Base-by-base conservation (phyloP, 2,329 filamentous ascomycete genomes). In the Aspergillus fijiensis region DNA sequence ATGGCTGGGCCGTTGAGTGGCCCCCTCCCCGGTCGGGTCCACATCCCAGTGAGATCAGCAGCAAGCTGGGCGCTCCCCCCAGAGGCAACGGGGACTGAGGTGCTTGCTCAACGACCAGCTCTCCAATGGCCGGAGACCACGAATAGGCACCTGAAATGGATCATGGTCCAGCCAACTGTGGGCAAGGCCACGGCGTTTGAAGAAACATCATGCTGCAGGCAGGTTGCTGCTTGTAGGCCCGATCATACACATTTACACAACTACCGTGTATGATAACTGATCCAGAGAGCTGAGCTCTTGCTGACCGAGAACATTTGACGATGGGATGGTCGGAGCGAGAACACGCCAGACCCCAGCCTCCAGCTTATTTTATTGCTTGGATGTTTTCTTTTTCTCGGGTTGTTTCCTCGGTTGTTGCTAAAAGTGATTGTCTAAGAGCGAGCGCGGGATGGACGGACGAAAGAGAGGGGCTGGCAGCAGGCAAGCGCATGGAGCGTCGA, bases 81-180 rank as follows among this genome's bases (percentile, higher is more conserved):
- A 9, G 47, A 51, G 51, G 51, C 50, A 39, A 45, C 39, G 55
- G 51, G 52, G 48, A 53, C 39, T 45, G 56, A 31, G 23, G 23
- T 35, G 33, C 33, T 4, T 35, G 33, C 33, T 35, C 33, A 35
- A 2, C 33, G 5, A 12, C 12, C 33, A 21, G 23, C 57, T 57
- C 50, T 56, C 63, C 63, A 65, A 65, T 65, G 33, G 52, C 29
- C 49, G 51, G 27, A 48, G 25, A 61, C 63, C 63, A 65, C 63
- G 63, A 60, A 35, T 35, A 35, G 14, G 3, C 4, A 5, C 14
- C 10, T 2, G 11, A 16, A 16, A 12, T 45, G 39, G 39, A 49
- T 23, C 45, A 45, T 51, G 53, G 55, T 21, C 48, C 51, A 49
- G 49, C 39, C 33, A 19, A 29, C 25, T 12, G 23, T 19, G n/a